Conservation (phyloP, 2,329 filamentous ascomycete genomes). For the Fusarium sacchari region DNA sequence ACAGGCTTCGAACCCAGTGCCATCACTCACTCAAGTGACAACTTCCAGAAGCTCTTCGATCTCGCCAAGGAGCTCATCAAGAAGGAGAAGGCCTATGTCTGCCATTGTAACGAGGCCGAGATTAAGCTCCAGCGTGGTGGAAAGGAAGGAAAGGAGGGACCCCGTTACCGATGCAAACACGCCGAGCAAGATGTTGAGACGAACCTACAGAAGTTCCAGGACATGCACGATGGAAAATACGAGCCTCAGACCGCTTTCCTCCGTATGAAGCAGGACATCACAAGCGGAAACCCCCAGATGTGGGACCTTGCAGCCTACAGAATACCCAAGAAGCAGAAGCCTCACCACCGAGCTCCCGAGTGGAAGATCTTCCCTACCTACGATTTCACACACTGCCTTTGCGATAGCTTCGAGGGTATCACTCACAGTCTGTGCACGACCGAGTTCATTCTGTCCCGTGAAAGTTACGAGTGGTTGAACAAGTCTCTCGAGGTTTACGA, state of each 20-base stretch:
- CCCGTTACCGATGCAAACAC: slow-evolving; percentile 83
- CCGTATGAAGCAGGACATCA: slow-evolving; percentile 92
- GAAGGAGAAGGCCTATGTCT: slow-evolving; percentile 81
- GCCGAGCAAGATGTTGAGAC: slow-evolving; percentile 78
- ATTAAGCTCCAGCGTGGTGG: slow-evolving; percentile 90
- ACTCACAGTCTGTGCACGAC: slow-evolving; percentile 94
- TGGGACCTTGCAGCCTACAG: slow-evolving; percentile 96
- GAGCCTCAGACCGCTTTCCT: slow-evolving; percentile 84
- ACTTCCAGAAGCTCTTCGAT: slow-evolving; percentile 89
- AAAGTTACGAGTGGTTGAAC: slow-evolving; percentile 92
- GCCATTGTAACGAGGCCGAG: slow-evolving; percentile 84
- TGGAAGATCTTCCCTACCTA: slow-evolving; percentile 98
- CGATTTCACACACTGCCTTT: slow-evolving; percentile 90
- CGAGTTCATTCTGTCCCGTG: slow-evolving; percentile 85
- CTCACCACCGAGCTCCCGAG: slow-evolving; percentile 83
- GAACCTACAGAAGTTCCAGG: slow-evolving; percentile 84
- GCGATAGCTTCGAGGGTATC: slow-evolving; percentile 91
- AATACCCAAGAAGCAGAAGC: slow-evolving; percentile 74
- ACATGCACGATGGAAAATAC: slow-evolving; percentile 93
- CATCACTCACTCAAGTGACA: slow-evolving; percentile 89
- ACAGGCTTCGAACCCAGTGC: slow-evolving; percentile 75
- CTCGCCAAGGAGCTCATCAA: slow-evolving; percentile 86
- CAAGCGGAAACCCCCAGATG: slow-evolving; percentile 89
- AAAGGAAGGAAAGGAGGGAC: slow-evolving; percentile 68
- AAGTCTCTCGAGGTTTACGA: slow-evolving; percentile 84